Conservation (phyloP, 2,329 filamentous ascomycete genomes). For the Lecanicillium sp. region DNA sequence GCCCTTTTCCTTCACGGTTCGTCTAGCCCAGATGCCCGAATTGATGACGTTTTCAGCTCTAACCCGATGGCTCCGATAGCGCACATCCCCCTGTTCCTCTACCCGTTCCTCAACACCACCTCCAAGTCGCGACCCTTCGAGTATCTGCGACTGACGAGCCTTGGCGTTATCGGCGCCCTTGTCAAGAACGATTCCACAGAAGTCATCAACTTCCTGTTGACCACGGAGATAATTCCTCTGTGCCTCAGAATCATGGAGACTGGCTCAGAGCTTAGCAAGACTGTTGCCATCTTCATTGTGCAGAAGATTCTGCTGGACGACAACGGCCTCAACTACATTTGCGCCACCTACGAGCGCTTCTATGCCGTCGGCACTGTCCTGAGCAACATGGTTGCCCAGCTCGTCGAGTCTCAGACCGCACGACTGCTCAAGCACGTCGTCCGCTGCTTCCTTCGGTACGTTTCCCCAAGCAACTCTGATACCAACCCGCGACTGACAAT, state of each 20-base stretch:
- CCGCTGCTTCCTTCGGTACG: constrained; percentile 87
- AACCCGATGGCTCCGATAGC: constrained; percentile 45
- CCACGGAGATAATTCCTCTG: constrained; percentile 95
- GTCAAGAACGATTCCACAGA: constrained; percentile 99
- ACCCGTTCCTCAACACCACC: constrained; percentile 97
- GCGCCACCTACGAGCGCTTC: constrained; percentile 96
- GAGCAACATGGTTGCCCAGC: constrained; percentile 96
- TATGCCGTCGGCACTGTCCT: constrained; percentile 96
- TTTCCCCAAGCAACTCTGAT: constrained; percentile 19
- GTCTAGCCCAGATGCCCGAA: constrained; percentile 19
- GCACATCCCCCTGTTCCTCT: constrained; percentile 94
- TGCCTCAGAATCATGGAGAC: constrained; percentile 99
- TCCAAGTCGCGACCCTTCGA: constrained; percentile 97
- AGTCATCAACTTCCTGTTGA: constrained; percentile 97
- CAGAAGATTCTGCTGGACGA: constrained; percentile 98
- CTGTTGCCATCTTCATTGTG: constrained; percentile 98
- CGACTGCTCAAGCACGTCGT: constrained; percentile 95
- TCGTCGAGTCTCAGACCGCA: constrained; percentile 96
- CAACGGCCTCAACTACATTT: constrained; percentile 95
- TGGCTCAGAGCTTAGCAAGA: constrained; percentile 95
- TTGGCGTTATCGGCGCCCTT: constrained; percentile 92
- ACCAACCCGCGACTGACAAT: constrained; percentile 19
- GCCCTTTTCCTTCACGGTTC: constrained; percentile 88
- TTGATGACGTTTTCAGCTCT: constrained; percentile 8
- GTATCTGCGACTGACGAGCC: constrained; percentile 89